Percentiles rank a stretch among this genome's conserved stretches.
These are phyloP conservation scores for Aureobasidium sp. DNA, from an alignment of 2,329 filamentous ascomycete genomes.

Conservation along the genomic window DNA sequence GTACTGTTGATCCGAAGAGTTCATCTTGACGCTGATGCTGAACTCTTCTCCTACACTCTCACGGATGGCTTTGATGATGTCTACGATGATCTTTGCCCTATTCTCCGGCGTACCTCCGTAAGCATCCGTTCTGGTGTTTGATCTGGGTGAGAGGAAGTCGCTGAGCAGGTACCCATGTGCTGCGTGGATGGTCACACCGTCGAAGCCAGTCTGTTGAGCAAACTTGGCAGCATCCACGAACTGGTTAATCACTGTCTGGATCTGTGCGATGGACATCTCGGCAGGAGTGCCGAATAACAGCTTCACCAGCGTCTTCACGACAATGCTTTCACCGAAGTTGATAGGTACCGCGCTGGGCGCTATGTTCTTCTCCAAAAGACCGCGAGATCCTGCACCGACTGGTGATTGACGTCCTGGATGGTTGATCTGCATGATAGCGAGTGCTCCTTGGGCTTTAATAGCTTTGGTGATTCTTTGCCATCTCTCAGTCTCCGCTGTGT, in stretches of 20 bases:
- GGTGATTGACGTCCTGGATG: conserved; percentile 44
- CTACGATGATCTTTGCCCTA: conserved; percentile 39
- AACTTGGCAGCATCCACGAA: conserved; percentile 50
- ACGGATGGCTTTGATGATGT: conserved; percentile 39
- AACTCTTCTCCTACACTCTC: conserved; percentile 36
- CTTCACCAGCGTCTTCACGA: neutral
- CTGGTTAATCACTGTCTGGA: conserved; percentile 44
- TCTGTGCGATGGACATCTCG: conserved; percentile 50
- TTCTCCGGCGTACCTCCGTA: conserved; percentile 43
- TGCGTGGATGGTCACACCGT: conserved; percentile 48
- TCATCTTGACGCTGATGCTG: conserved; percentile 45
- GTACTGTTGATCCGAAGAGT: conserved; percentile 40
- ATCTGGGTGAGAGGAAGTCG: conserved; percentile 35
- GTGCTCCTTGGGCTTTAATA: conserved; percentile 22
- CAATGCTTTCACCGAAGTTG: conserved; percentile 30
- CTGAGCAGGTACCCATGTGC: conserved; percentile 46
- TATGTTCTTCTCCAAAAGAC: conserved; percentile 34
- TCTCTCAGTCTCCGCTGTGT: conserved; percentile 24
- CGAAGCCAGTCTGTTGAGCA: conserved; percentile 43
- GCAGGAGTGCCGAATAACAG: conserved; percentile 46
- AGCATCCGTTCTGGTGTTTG: conserved; percentile 41
- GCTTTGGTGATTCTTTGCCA: conserved; percentile 19
- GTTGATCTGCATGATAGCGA: conserved; percentile 40
- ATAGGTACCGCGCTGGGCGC: conserved; percentile 41
- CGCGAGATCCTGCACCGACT: conserved; percentile 31